Evolutionary conservation across 805 yeast genomes (phyloP).

Genomic region (Nakazawaea ishiwadae): DNA sequence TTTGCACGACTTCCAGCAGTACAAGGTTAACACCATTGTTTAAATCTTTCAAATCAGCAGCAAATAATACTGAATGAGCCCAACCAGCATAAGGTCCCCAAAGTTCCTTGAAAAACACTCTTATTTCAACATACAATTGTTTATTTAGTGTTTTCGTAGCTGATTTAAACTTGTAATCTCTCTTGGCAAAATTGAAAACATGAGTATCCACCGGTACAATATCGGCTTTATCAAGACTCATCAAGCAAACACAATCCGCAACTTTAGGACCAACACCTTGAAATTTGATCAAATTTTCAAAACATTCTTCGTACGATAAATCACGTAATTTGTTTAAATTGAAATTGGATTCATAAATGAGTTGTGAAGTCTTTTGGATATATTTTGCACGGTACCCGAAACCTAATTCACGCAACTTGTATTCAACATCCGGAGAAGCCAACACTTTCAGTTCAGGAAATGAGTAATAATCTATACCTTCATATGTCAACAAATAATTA

Average conservation of each 20-base stretch:
- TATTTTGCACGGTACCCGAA: slow-evolving; percentile 94
- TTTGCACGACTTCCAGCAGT: slow-evolving; percentile 2
- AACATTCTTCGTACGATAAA: slow-evolving; percentile 46
- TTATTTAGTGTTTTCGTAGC: slow-evolving; percentile 42
- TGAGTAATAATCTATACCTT: slow-evolving; percentile 53
- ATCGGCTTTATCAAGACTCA: slow-evolving; percentile 83
- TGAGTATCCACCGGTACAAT: slow-evolving; percentile 96
- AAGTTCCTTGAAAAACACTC: slow-evolving; percentile 51
- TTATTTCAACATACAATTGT: slow-evolving; percentile 49
- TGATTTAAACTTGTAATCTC: slow-evolving; percentile 64
- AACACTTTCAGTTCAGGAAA: slow-evolving; percentile 69
- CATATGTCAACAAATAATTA: slow-evolving; percentile 30
- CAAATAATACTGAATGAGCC: slow-evolving; percentile 95
- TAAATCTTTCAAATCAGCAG: slow-evolving; percentile 73
- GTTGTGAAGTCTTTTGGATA: slow-evolving; percentile 69
- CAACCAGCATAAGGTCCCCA: slow-evolving; percentile 97
- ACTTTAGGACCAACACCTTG: slow-evolving; percentile 97
- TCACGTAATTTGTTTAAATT: slow-evolving; percentile 40
- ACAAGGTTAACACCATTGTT: slow-evolving; percentile 55
- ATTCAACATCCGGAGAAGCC: slow-evolving; percentile 21
- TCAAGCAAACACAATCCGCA: slow-evolving; percentile 92
- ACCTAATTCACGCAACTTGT: slow-evolving; percentile 42
- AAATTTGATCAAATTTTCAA: slow-evolving; percentile 55
- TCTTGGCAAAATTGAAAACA: slow-evolving; percentile 80
- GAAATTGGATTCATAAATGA: slow-evolving; percentile 35